These are phyloP conservation scores for Dictyostelium brefeldianum DNA, from an alignment of 78 protist genomes.

Conservation along the genomic window DNA sequence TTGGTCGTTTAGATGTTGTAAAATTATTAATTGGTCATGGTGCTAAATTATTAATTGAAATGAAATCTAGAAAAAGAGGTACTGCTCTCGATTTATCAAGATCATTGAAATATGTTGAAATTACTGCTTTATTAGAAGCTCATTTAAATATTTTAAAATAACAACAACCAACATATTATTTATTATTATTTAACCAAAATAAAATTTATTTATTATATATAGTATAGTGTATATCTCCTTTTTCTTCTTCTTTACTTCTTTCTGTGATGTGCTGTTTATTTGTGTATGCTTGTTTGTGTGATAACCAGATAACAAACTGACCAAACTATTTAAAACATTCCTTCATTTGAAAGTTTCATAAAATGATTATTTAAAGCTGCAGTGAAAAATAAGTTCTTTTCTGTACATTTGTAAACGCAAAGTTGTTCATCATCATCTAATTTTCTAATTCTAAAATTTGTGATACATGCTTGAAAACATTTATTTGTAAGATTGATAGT, in stretches of 20 bases:
- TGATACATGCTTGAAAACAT: slow-evolving; percentile 74
- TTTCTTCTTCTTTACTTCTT: not conserved
- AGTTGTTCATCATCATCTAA: slow-evolving; percentile 69
- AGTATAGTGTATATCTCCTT: too few species aligned
- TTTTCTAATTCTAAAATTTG: slow-evolving; percentile 77
- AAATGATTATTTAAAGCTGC: slow-evolving; percentile 4
- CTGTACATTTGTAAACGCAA: slow-evolving; percentile 73
- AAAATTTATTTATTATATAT: too few species aligned
- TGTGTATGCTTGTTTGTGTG: not conserved
- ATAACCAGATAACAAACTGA: too few species aligned
- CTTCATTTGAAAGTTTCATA: not conserved
- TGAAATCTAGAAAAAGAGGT: slow-evolving; percentile 44
- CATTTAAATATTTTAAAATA: not conserved
- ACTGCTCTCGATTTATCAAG: slow-evolving; percentile 34
- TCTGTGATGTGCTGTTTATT: not conserved
- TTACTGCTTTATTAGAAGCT: not conserved
- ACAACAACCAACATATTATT: not conserved
- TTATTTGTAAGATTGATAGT: slow-evolving; percentile 47
- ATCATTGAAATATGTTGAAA: not conserved
- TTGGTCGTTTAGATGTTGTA: not conserved
- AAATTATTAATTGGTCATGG: slow-evolving; percentile 2
- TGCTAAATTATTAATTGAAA: not conserved
- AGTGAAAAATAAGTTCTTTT: slow-evolving; percentile 21
- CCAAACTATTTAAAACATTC: slow-evolving; percentile 2
- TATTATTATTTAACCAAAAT: not conserved